These are phyloP conservation scores for Achlya hypogyna DNA, from an alignment of 352 stramenopile genomes.

Conservation along the genomic window DNA sequence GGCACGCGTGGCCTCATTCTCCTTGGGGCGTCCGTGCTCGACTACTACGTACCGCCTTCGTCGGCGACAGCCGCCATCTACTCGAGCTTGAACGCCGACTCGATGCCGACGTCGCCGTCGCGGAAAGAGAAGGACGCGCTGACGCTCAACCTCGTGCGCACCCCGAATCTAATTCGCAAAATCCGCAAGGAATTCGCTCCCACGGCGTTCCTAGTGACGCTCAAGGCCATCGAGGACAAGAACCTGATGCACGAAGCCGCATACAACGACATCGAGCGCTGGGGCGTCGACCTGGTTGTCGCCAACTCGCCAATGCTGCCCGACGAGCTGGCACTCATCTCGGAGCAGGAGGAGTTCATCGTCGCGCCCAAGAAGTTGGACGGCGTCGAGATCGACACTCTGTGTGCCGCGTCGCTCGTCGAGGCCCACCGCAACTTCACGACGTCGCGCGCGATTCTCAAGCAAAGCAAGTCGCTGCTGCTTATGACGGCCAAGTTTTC, in stretches of 20 bases:
- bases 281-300: conserved; percentile 69
- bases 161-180: conserved; percentile 70
- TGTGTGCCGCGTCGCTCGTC: conserved; percentile 60
- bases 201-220: conserved; percentile 68
- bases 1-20: conserved; percentile 62
- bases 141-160: conserved; percentile 59
- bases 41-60: conserved; percentile 58
- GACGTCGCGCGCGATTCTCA: conserved; percentile 59
- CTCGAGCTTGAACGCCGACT: neutral
- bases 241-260: conserved; percentile 45
- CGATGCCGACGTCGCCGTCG: neutral
- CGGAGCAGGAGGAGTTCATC: conserved; percentile 72
- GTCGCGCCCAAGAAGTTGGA: conserved; percentile 43
- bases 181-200: conserved; percentile 76
- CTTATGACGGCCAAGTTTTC: conserved; percentile 80
- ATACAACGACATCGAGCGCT: conserved; percentile 66
- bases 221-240: conserved; percentile 56
- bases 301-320: conserved; percentile 34
- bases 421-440: conserved; percentile 71
- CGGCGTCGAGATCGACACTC: conserved; percentile 71
- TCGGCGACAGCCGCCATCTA: neutral
- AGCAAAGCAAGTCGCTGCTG: conserved; percentile 66
- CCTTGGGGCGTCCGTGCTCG: conserved; percentile 65
- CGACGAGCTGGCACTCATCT: conserved; percentile 67
- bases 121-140: conserved; percentile 32